These are phyloP conservation scores for Allomyces javanicus DNA, from an alignment of 192 early-diverging fungal genomes.

Conservation along the genomic window DNA sequence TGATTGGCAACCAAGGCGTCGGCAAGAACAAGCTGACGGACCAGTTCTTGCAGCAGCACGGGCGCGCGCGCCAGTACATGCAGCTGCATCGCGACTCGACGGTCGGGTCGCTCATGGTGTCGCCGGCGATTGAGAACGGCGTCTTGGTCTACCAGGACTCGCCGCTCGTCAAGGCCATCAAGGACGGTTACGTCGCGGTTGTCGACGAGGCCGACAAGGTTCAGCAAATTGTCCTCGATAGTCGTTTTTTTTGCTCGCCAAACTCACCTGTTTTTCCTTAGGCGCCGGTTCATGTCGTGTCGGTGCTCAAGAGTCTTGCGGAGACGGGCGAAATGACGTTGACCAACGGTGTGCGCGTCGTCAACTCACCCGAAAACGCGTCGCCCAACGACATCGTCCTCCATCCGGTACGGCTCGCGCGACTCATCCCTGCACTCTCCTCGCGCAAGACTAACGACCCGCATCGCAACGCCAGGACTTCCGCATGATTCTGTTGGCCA, in stretches of 20 bases:
- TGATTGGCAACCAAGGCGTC: conserved; percentile 69
- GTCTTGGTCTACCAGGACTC: conserved; percentile 51
- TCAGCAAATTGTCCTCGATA: too few relatives aligned
- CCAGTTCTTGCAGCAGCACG: conserved; percentile 50
- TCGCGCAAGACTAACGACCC: too few relatives aligned
- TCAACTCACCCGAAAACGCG: conserved; percentile 20
- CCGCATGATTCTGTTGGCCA: conserved; percentile 66
- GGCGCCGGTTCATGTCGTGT: conserved; percentile 55
- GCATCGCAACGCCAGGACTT: conserved; percentile 18
- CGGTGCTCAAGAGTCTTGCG: conserved; percentile 46
- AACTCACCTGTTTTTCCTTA: too few relatives aligned
- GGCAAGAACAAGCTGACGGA: conserved; percentile 43
- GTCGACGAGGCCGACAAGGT: conserved; percentile 64
- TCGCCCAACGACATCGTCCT: conserved; percentile 28
- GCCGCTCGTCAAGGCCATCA: conserved; percentile 11
- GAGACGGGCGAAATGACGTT: conserved; percentile 64
- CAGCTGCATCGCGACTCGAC: conserved; percentile 63
- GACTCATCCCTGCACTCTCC: too few relatives aligned
- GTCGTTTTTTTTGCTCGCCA: too few relatives aligned
- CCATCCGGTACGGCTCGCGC: conserved; percentile 6
- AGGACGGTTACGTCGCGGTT: conserved; percentile 31
- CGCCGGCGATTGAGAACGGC: conserved; percentile 48
- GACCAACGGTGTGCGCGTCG: conserved; percentile 50
- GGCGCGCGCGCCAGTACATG: conserved; percentile 53
- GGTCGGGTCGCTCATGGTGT: conserved; percentile 51